Percentiles rank a stretch among this genome's conserved stretches.
phyloP scores from a whole-genome alignment of 225 moss, liverwort and hornwort species.

The Antitrichia curtipendula region DNA sequence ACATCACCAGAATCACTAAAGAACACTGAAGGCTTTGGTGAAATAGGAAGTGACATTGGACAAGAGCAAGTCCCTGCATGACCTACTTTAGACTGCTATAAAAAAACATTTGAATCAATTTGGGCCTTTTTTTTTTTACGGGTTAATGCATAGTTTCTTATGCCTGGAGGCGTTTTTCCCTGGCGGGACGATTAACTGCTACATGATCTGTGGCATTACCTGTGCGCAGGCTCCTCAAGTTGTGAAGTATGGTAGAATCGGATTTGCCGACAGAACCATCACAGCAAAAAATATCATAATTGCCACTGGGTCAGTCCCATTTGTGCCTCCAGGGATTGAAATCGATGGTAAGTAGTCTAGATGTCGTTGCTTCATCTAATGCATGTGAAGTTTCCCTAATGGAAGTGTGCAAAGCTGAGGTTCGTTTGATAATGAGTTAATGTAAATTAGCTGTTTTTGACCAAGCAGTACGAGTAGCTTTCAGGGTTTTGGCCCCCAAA shows the following conservation, averaged over 20 bases:
- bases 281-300: constrained; percentile 77
- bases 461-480: neutral
- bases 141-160: neutral
- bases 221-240: constrained; percentile 61
- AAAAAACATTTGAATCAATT: neutral
- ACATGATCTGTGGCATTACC: neutral
- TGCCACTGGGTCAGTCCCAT: constrained; percentile 92
- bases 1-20: neutral
- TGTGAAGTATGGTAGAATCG: constrained; percentile 89
- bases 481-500: neutral
- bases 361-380: neutral
- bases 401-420: neutral
- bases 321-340: constrained; percentile 95
- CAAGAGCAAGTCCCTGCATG: neutral
- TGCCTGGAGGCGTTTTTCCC: neutral
- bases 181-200: neutral
- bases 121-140: neutral
- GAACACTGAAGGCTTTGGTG: neutral
- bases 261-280: constrained; percentile 76
- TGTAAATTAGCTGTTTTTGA: neutral
- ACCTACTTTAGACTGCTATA: neutral
- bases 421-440: neutral
- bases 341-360: constrained; percentile 56
- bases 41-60: neutral
- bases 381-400: neutral